These are phyloP conservation scores for Globisporangium nodosum DNA, from an alignment of 352 stramenopile genomes.

Conservation along the genomic window DNA sequence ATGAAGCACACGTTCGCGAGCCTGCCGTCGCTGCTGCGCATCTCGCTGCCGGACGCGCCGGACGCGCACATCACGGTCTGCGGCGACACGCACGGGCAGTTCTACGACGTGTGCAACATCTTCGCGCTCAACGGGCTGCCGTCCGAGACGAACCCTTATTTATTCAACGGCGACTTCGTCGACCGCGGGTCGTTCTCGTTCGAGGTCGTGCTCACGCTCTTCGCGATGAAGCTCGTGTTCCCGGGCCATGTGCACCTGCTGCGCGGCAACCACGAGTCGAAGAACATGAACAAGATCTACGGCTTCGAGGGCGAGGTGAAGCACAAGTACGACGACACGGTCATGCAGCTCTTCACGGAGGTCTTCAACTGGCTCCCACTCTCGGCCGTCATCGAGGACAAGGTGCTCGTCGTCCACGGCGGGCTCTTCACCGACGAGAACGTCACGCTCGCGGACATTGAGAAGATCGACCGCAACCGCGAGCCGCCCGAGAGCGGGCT, in stretches of 20 bases:
- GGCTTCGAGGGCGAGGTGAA: slow-evolving; percentile 99
- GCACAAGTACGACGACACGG: slow-evolving; percentile 99
- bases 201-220: slow-evolving; percentile 97
- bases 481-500: slow-evolving; percentile 93
- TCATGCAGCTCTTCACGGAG: slow-evolving; percentile 99
- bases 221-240: slow-evolving; percentile 96
- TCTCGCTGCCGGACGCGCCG: slow-evolving; percentile 40
- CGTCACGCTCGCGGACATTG: slow-evolving; percentile 92
- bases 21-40: slow-evolving; percentile 89
- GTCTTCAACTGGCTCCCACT: slow-evolving; percentile 97
- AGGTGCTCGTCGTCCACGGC: slow-evolving; percentile 97
- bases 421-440: slow-evolving; percentile 94
- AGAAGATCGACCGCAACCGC: slow-evolving; percentile 93
- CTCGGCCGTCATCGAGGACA: slow-evolving; percentile 90
- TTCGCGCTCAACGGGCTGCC: slow-evolving; percentile 98
- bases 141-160: slow-evolving; percentile 94
- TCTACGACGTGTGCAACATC: slow-evolving; percentile 99
- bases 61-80: slow-evolving; percentile 93
- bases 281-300: slow-evolving; percentile 99
- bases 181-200: slow-evolving; percentile 98
- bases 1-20: slow-evolving; percentile 90
- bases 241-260: slow-evolving; percentile 92
- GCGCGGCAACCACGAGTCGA: slow-evolving; percentile 98
- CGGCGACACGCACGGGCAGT: slow-evolving; percentile 99
- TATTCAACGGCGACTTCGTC: slow-evolving; percentile 99